Conservation (phyloP, 805 yeast genomes). For the Candida methanosorbosa region DNA sequence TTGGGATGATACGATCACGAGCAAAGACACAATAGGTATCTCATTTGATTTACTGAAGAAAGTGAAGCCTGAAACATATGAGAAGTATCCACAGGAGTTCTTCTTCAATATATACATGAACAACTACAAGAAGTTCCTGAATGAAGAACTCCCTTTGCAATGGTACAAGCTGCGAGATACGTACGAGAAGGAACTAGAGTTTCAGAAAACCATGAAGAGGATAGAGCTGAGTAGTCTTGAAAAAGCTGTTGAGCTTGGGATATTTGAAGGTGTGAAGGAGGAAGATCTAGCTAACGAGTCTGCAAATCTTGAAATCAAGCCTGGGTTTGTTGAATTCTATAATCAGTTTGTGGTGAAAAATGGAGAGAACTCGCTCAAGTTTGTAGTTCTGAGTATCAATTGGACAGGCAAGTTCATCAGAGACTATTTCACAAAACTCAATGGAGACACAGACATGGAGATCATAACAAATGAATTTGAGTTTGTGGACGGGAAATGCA, state of each 20-base stretch:
- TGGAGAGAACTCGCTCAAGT: background rate
- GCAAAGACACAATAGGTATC: constrained; percentile 41
- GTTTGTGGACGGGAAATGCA: constrained; percentile 14
- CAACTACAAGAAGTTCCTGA: constrained; percentile 24
- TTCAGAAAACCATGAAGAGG: constrained; percentile 33
- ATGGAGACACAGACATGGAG: constrained; percentile 8
- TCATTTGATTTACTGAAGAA: constrained; percentile 41
- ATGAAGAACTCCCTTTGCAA: constrained; percentile 8
- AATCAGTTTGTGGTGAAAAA: too few relatives aligned
- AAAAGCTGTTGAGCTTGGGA: constrained; percentile 26
- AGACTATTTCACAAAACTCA: constrained; percentile 19
- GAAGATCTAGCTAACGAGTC: constrained; percentile 27
- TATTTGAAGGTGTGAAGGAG: constrained; percentile 34
- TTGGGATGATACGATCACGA: constrained; percentile 63
- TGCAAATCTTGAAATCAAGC: constrained; percentile 25
- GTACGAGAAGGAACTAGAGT: constrained; percentile 33
- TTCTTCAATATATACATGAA: constrained; percentile 35
- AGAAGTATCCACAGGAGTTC: constrained; percentile 30
- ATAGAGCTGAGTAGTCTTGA: constrained; percentile 43
- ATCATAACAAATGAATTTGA: constrained; percentile 46
- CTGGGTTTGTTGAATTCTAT: constrained; percentile 30
- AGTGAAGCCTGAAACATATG: constrained; percentile 26
- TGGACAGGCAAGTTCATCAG: constrained; percentile 48
- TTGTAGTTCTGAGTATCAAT: constrained; percentile 44
- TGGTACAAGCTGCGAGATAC: constrained; percentile 23